Evolutionary conservation across 805 yeast species (phyloP), one percentile per base, ranked within the genome.

Genomic region (Geotrichum ghanense): DNA sequence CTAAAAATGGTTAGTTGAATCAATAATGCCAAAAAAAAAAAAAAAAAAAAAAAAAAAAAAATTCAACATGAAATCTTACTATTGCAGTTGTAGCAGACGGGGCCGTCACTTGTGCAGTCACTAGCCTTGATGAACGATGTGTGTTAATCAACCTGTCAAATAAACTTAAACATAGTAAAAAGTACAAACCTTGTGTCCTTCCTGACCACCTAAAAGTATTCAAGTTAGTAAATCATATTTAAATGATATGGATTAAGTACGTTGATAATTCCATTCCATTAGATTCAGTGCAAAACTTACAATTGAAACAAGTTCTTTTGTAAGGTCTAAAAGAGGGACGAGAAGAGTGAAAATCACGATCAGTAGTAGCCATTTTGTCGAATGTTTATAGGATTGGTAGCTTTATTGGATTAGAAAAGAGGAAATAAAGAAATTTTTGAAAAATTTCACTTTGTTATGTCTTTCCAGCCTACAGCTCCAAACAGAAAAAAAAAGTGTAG

Each of bases 1-100:
- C 85, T 59, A 89, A 89, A 68, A 95, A 86, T 65, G 81, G 80
- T 79, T 82, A 87, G 44, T 7, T 12, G 37, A 31, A 19, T 31
- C 37, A 31, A 12, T 10, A 10, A n/a, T 5, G 31, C 14, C 14
- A 25, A 14, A 25, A 25, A 9, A 25, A 53, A 51, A n/a, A n/a
- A n/a, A n/a, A n/a, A n/a, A n/a, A n/a, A n/a, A n/a, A n/a, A n/a
- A n/a, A n/a, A n/a, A n/a, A n/a, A n/a, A n/a, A 31, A 31, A 24
- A 12, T n/a, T 31, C 37, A 31, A 6, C 12, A 10, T 6, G 17
- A 31, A 5, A 31, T n/a, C 37, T 31, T 31, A 31, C 37, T 31
- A 19, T n/a, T 31, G 37, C 37, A 31, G 16, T 31, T 31, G 17
- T 31, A 31, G 17, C 37, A 31, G 17, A 31, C 37, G 10, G 37